Evolutionary conservation across 495 filamentous ascomycete species (phyloP), one percentile per base, ranked within the genome.

Genomic region (Trichoderma erinaceum): DNA sequence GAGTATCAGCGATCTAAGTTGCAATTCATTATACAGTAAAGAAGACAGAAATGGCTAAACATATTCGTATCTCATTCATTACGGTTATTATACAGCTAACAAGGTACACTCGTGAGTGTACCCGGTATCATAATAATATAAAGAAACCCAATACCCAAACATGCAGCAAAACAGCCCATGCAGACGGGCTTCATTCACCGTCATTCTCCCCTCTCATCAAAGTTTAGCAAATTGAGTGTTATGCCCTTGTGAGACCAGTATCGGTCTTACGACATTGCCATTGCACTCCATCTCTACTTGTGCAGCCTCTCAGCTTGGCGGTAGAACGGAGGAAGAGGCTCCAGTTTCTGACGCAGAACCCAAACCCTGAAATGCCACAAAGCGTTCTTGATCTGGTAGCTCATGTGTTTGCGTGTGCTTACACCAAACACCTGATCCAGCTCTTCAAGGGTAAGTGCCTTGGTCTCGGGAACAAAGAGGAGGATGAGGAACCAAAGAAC

Each of bases 381-480:
- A 23, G 73, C 67, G 67, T 77, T 73, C 15, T 68, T 69, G 7
- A 69, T 41, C 16, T 73, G 73, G 70, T 83, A 67, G 76, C 83
- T 74, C 84, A 88, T 79, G 79, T 87, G 46, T 74, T 76, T 78
- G 21, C 77, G 75, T 58, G 81, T 79, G 1, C 81, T 78, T 11
- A 86, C 83, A 32, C 77, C 77, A 71, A 87, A 88, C 21, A 87
- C 85, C 67, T 76, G 77, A 68, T 86, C 85, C 27, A 87, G 75
- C 70, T 90, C 88, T 74, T 91, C 88, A 1, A 94, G 82, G 25
- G 90, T 93, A 65, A 86, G 85, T 73, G 91, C 90, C 77, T 93
- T 93, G 1, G 91, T 93, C 79, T 93, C 91, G 11, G 90, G 90
- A 0, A 93, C 81, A 77, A 86, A 90, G 61, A 93, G 79, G 73